These are phyloP conservation scores for Exophiala sp. DNA, from an alignment of 2,329 filamentous ascomycete species.

Conservation along the genomic window DNA sequence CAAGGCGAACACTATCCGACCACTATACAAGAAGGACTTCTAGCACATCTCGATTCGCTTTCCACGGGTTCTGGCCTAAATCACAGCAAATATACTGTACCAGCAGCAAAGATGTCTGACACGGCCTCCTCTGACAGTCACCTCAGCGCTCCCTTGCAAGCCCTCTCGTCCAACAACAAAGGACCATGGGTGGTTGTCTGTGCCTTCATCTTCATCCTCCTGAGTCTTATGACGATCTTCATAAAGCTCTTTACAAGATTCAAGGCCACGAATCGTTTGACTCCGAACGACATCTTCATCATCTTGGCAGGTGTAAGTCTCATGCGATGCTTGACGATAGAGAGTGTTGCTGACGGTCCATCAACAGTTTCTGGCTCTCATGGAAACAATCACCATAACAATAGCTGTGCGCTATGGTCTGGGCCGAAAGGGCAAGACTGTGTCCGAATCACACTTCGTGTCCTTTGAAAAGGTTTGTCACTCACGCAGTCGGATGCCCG, in stretches of 20 bases:
- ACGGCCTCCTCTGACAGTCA: not conserved
- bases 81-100: not conserved
- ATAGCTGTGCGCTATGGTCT: conserved; percentile 25
- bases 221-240: conserved; percentile 11
- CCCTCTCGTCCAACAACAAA: conserved; percentile 6
- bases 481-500: not conserved
- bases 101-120: not conserved
- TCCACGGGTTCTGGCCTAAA: not conserved
- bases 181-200: conserved; percentile 6
- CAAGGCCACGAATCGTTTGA: conserved; percentile 9
- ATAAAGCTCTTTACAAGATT: conserved; percentile 19
- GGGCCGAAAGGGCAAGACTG: conserved; percentile 16
- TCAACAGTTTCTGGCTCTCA: conserved; percentile 8
- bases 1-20: not conserved
- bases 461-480: conserved; percentile 24
- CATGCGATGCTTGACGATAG: no score
- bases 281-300: conserved; percentile 10
- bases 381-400: conserved; percentile 24
- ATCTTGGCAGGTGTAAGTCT: conserved; percentile 7
- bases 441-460: conserved; percentile 21
- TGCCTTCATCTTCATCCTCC: conserved; percentile 10
- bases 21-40: not conserved
- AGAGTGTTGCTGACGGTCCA: not conserved
- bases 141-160: conserved; percentile 1
- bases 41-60: not conserved